Evolutionary conservation across 257 asterid species (phyloP).

Genomic region (Lycium barbarum): DNA sequence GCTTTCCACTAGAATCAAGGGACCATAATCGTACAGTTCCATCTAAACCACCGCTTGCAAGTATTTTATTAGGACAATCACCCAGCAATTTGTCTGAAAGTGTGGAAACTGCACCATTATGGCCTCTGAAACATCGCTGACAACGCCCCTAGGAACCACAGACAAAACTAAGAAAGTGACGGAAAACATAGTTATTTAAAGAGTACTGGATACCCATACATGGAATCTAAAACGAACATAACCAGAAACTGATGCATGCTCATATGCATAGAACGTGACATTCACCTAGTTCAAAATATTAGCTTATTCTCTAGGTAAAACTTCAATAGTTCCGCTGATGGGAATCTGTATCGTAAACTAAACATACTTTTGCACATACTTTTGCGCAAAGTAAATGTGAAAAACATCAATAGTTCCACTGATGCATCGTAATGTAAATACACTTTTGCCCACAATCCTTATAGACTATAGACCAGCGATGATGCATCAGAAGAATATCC

Average conservation of each 20-base stretch:
- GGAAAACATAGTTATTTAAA: background rate
- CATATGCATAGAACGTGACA: constrained; percentile 3
- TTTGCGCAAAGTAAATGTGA: background rate
- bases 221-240: constrained; percentile 4
- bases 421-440: background rate
- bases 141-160: constrained; percentile 59
- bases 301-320: background rate
- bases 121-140: constrained; percentile 75
- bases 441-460: background rate
- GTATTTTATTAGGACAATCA: constrained; percentile 51
- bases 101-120: constrained; percentile 65
- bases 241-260: constrained; percentile 25
- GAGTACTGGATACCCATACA: background rate
- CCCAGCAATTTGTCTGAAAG: constrained; percentile 80
- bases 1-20: constrained; percentile 65
- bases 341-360: background rate
- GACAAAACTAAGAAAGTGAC: background rate
- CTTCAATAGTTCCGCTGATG: background rate
- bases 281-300: background rate
- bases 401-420: background rate
- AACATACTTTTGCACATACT: background rate
- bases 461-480: background rate
- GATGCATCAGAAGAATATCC: background rate
- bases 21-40: constrained; percentile 91
- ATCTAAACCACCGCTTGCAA: constrained; percentile 93